A percentile compares a stretch with the other conserved stretches of the same genome.
phyloP scores from a whole-genome alignment of 2,329 filamentous ascomycete genomes.

The Shiraia bambusicola region DNA sequence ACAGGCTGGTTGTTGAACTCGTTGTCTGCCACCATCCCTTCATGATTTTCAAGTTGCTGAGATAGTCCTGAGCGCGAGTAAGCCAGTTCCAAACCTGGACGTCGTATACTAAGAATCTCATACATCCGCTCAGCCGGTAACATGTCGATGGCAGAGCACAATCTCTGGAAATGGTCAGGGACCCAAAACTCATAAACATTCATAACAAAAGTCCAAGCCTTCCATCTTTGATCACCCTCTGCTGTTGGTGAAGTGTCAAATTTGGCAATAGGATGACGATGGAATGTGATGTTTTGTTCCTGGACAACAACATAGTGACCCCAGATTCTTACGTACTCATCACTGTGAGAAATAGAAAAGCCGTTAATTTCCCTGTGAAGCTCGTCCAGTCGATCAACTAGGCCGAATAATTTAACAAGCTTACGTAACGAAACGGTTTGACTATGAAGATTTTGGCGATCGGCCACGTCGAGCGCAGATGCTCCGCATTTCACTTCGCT shows the following conservation, averaged over 20 bases:
- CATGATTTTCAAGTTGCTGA: conserved; percentile 10
- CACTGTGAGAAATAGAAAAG: conserved; percentile 21
- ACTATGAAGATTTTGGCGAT: conserved; percentile 17
- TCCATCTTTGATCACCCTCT: no score
- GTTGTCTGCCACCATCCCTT: conserved; percentile 10
- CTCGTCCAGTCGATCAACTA: conserved; percentile 14
- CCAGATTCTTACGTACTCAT: conserved; percentile 16
- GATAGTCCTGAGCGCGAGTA: conserved; percentile 14
- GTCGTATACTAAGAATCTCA: not conserved
- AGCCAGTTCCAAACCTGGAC: not conserved
- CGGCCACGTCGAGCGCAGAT: conserved; percentile 28
- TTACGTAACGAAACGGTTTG: conserved; percentile 18
- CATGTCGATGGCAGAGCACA: conserved; percentile 13
- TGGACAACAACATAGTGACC: conserved; percentile 19
- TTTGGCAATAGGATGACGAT: conserved; percentile 14
- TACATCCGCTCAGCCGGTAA: conserved; percentile 9
- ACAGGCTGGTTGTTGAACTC: conserved; percentile 9
- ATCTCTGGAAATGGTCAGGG: conserved; percentile 9
- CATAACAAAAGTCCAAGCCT: conserved; percentile 20
- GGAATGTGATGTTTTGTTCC: conserved; percentile 11
- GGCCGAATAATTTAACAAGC: conserved; percentile 20
- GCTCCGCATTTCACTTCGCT: conserved; percentile 51
- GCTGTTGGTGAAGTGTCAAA: conserved; percentile 8
- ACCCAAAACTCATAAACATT: conserved; percentile 19
- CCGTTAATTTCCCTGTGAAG: conserved; percentile 19